phyloP scores from a whole-genome alignment of 306 rosid genomes.

The Gleditsia sinensis region DNA sequence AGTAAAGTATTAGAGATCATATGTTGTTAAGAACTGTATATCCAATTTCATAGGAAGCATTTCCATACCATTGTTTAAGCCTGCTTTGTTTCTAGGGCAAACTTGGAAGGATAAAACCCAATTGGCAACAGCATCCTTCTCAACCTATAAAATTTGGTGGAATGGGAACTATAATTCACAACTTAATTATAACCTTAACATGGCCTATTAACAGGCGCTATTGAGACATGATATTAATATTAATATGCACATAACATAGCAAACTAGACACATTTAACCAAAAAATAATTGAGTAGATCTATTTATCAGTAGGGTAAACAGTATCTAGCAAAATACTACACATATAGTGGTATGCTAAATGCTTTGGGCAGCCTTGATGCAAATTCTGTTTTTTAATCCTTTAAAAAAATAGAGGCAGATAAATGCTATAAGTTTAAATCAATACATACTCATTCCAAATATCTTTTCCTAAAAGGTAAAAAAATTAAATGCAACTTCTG shows the following conservation, averaged over 20 bases:
- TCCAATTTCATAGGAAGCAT: conserved; percentile 9
- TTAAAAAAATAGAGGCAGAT: too few relatives aligned
- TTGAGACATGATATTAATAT: background rate
- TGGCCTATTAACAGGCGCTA: background rate
- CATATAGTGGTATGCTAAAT: background rate
- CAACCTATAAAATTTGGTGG: conserved; percentile 47
- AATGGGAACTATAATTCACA: background rate
- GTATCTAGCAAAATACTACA: background rate
- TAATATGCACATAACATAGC: background rate
- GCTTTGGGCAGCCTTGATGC: background rate
- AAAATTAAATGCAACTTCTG: background rate
- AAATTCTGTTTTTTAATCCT: background rate
- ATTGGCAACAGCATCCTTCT: conserved; percentile 58
- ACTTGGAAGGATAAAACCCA: conserved; percentile 92
- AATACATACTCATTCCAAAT: background rate
- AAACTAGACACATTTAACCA: background rate
- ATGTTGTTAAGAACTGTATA: background rate
- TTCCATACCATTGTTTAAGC: conserved; percentile 50
- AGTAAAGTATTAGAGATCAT: background rate
- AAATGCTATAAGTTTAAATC: background rate
- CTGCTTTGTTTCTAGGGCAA: conserved; percentile 48
- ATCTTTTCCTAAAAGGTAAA: background rate
- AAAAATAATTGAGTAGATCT: background rate
- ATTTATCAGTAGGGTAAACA: background rate
- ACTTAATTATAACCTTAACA: background rate